Conservation (phyloP, 2,329 filamentous ascomycete species). For the Penicillium occitanis region DNA sequence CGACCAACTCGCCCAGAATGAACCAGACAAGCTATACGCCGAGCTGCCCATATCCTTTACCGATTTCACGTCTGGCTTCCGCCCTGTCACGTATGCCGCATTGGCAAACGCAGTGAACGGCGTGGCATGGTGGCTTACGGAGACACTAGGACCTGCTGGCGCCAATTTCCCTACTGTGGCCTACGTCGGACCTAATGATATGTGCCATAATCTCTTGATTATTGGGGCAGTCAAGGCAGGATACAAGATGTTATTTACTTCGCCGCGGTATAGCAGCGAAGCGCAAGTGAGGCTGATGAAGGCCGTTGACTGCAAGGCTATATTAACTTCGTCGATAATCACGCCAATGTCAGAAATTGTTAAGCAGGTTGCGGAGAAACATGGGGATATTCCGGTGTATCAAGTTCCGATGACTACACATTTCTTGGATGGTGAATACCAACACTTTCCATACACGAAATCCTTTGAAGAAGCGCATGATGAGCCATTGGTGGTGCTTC, state of each 20-base stretch:
- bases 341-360: slow-evolving; percentile 4
- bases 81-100: slow-evolving; percentile 22
- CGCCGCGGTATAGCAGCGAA: slow-evolving; percentile 20
- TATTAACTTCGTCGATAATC: slow-evolving; percentile 14
- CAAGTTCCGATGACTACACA: not conserved
- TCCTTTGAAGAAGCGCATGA: slow-evolving; percentile 4
- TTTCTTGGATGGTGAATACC: not conserved
- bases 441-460: not conserved
- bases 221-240: slow-evolving; percentile 39
- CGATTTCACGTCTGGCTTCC: slow-evolving; percentile 28
- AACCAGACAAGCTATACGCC: slow-evolving; percentile 27
- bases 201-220: slow-evolving; percentile 40
- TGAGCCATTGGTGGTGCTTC: slow-evolving; percentile 12
- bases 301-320: slow-evolving; percentile 16
- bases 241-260: slow-evolving; percentile 29
- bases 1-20: slow-evolving; percentile 34
- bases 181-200: slow-evolving; percentile 45
- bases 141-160: slow-evolving; percentile 28
- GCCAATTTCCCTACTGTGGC: slow-evolving; percentile 36
- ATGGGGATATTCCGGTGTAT: not conserved
- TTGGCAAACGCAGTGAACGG: slow-evolving; percentile 36
- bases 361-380: slow-evolving; percentile 1
- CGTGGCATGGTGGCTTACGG: slow-evolving; percentile 35
- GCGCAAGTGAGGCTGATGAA: slow-evolving; percentile 17
- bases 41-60: slow-evolving; percentile 30